Conservation (phyloP, 305 asterid genomes). For the Fraxinus baroniana region DNA sequence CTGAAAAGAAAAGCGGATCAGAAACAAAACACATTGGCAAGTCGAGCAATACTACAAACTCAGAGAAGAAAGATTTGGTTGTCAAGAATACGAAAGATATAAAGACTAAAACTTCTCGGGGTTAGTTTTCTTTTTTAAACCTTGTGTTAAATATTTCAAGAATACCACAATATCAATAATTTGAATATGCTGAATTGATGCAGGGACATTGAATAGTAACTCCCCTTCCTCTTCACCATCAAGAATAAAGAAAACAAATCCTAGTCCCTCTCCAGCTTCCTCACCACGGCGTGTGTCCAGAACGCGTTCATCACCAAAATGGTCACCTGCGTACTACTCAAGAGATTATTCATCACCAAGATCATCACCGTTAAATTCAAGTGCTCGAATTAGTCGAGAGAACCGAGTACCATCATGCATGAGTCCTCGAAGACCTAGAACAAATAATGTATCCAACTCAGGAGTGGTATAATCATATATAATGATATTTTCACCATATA, state of each 20-base stretch:
- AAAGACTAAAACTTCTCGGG: not conserved
- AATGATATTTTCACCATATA: too few relatives aligned
- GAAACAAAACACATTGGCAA: not conserved
- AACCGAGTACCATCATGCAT: not conserved
- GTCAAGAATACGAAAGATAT: not conserved
- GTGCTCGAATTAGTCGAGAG: constrained; percentile 28
- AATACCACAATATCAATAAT: not conserved
- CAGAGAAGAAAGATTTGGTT: not conserved
- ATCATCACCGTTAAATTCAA: constrained; percentile 29
- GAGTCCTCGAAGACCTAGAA: not conserved
- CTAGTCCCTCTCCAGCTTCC: not conserved
- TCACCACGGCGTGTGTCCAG: not conserved
- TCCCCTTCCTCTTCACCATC: constrained; percentile 22
- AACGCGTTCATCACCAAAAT: not conserved
- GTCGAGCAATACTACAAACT: not conserved
- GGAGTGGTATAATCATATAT: not conserved
- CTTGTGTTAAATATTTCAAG: not conserved
- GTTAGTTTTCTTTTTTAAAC: not conserved
- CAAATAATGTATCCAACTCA: not conserved
- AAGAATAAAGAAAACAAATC: constrained; percentile 14
- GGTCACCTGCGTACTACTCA: not conserved
- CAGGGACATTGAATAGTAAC: not conserved
- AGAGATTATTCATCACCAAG: not conserved
- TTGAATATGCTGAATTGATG: not conserved
- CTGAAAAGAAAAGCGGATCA: not conserved